phyloP scores from a whole-genome alignment of 345 rosid genomes.

The Populus alba region DNA sequence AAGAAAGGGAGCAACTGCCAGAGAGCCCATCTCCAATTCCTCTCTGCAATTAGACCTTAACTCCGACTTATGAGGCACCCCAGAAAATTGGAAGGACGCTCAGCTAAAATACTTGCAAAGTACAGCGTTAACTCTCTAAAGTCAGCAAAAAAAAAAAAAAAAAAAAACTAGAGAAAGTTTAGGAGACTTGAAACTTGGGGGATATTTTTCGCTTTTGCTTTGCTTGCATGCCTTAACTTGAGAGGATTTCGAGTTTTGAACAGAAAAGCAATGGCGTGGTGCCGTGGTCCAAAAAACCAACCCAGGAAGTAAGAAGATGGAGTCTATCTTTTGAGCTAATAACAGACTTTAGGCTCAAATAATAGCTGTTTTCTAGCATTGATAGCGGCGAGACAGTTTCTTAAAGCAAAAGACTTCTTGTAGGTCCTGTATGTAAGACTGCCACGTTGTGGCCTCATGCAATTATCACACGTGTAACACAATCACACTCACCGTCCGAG shows the following conservation, averaged over 20 bases:
- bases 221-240: neutral
- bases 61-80: conserved; percentile 1
- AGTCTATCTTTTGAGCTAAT: neutral
- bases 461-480: neutral
- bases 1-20: conserved; percentile 37
- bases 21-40: conserved; percentile 43
- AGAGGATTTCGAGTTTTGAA: neutral
- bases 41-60: conserved; percentile 1
- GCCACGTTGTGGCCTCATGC: neutral
- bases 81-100: neutral
- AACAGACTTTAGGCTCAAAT: neutral
- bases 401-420: neutral
- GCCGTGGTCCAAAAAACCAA: neutral
- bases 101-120: neutral
- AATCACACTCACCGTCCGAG: neutral
- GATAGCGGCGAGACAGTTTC: conserved; percentile 1
- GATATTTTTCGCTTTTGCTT: neutral
- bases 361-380: no score
- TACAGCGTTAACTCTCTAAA: neutral
- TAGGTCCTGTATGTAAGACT: neutral
- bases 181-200: neutral
- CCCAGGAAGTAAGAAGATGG: neutral
- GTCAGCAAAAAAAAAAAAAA: no score
- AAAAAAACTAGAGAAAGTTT: neutral
- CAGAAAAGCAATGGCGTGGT: neutral